Evolutionary conservation across 1,284 basidiomycete genomes (phyloP), one percentile per base, ranked within the genome.

Genomic region (Pseudozyma hubeiensis): DNA sequence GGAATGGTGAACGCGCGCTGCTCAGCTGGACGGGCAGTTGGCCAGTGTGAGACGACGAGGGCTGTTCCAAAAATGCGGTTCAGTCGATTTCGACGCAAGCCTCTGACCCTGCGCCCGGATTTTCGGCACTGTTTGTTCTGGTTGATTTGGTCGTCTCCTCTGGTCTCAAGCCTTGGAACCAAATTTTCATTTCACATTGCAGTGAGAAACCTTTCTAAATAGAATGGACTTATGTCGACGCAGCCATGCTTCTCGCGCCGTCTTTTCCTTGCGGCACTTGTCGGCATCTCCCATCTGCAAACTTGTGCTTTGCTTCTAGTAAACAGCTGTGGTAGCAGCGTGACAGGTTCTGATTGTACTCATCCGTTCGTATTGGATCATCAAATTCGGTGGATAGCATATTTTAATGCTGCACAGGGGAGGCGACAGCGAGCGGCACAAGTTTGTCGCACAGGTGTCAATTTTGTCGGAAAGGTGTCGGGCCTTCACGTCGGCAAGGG

Each of bases 101-200:
- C 52, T 53, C 52, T 54, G 52, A 37, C 34, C 14, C 24, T 24
- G 52, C n/a, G 53, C 53, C 24, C 43, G 16, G 24, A 35, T 43
- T 50, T 35, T 62, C 39, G 37, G 46, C 17, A 43, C 24, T 45
- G 43, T 54, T 37, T 39, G 35, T 44, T 50, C 10, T 30, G 24
- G 29, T 43, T 11, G 19, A 19, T 30, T 44, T 39, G 37, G 16
- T 37, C 59, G 24, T 61, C 59, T 43, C 59, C 59, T 61, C 59
- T 51, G 30, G 7, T 30, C 40, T 24, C 11, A 13, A 30, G 56
- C 41, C 33, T 41, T n/a, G 14, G n/a, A 41, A 35, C 17, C 24
- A 17, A 9, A 35, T 16, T 35, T n/a, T 52, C 29, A 31, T 52
- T 52, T n/a, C 39, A 29, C 44, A 4, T 29, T 30, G 6, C 24